Conservation (phyloP, 257 asterid genomes). For the Plantago elongata region DNA sequence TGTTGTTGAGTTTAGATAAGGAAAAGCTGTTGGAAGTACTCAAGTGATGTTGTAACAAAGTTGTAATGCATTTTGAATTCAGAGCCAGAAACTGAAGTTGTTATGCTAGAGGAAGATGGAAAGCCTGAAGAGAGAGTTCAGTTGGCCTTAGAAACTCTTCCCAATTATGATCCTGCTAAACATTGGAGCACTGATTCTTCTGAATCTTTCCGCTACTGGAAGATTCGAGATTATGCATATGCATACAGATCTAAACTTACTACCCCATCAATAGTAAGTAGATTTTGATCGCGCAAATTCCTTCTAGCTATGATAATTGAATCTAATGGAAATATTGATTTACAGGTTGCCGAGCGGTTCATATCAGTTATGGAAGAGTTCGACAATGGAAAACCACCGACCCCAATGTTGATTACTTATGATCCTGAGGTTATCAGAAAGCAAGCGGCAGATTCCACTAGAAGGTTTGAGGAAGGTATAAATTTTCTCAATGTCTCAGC, state of each 20-base stretch:
- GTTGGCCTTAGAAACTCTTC: conserved; percentile 71
- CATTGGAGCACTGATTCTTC: conserved; percentile 52
- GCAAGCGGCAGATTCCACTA: conserved; percentile 93
- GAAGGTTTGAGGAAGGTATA: conserved; percentile 89
- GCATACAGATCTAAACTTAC: conserved; percentile 88
- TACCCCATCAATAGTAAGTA: conserved; percentile 77
- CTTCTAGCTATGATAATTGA: conserved; percentile 8
- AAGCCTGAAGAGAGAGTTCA: conserved; percentile 75
- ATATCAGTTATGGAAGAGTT: conserved; percentile 80
- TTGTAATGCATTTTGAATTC: conserved; percentile 20
- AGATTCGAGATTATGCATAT: conserved; percentile 91
- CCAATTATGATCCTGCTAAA: conserved; percentile 63
- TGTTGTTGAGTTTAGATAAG: no score
- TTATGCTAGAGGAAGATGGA: conserved; percentile 64
- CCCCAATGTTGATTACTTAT: conserved; percentile 73
- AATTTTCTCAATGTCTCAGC: conserved; percentile 10
- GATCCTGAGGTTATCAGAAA: conserved; percentile 77
- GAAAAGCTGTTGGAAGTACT: no score
- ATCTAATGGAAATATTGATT: conserved; percentile 4
- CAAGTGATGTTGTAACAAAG: background rate
- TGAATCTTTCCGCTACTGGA: conserved; percentile 83
- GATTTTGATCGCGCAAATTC: conserved; percentile 19
- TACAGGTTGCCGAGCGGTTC: conserved; percentile 90
- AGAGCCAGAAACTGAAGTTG: conserved; percentile 67
- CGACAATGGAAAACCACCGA: conserved; percentile 47